Conservation (phyloP, 2,329 filamentous ascomycete species). For the Sporothrix globosa region DNA sequence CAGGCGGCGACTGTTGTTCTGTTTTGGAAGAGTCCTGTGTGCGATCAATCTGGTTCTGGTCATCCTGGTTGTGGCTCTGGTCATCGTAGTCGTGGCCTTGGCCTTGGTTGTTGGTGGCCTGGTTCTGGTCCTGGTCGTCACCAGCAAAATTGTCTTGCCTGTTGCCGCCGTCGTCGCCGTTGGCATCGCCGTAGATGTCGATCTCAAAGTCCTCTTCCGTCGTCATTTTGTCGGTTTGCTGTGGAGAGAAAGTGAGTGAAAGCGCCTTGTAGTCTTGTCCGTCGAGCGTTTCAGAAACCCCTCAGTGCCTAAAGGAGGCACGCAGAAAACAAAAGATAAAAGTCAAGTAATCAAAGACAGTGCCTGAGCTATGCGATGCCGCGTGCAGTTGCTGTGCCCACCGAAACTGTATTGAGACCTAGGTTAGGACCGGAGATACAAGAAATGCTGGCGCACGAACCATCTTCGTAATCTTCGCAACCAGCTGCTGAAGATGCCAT, state of each 20-base stretch:
- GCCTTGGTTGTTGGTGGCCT: slow-evolving; percentile 47
- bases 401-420: slow-evolving; percentile 34
- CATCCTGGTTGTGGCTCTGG: slow-evolving; percentile 29
- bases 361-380: slow-evolving; percentile 24
- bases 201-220: slow-evolving; percentile 73
- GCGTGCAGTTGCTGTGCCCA: slow-evolving; percentile 28
- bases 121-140: slow-evolving; percentile 46
- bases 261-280: not conserved
- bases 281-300: not conserved
- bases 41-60: slow-evolving; percentile 37
- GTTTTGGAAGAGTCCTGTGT: slow-evolving; percentile 37
- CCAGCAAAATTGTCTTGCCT: slow-evolving; percentile 42
- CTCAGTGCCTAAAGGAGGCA: not conserved
- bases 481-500: slow-evolving; percentile 37
- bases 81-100: slow-evolving; percentile 39
- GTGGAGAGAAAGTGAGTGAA: not conserved
- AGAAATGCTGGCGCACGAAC: slow-evolving; percentile 34
- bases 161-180: slow-evolving; percentile 41
- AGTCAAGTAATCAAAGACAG: slow-evolving; percentile 30
- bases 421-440: slow-evolving; percentile 36
- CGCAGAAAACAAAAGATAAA: not conserved
- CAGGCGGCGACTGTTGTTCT: slow-evolving; percentile 40
- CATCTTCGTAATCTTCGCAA: slow-evolving; percentile 29
- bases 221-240: slow-evolving; percentile 50
- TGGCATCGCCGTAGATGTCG: slow-evolving; percentile 69